phyloP scores from a whole-genome alignment of 441 rosid genomes.

The Brassica hybrid region DNA sequence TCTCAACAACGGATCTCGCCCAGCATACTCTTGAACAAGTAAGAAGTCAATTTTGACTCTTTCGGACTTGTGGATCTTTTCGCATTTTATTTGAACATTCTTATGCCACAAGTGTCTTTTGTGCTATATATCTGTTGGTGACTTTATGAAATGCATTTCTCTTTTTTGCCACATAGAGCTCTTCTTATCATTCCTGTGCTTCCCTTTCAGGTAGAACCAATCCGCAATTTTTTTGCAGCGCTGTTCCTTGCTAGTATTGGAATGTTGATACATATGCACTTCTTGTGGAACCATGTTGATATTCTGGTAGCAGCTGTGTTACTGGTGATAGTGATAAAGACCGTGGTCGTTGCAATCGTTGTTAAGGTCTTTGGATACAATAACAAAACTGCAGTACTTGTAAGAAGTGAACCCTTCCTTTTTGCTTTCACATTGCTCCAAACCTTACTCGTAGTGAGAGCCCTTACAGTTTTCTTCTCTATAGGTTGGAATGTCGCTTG shows the following conservation, averaged over 20 bases:
- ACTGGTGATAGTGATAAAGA: constrained; percentile 87
- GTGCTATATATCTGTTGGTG: no score
- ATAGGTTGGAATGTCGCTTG: constrained; percentile 97
- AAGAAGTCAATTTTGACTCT: constrained; percentile 25
- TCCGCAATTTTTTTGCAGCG: constrained; percentile 98
- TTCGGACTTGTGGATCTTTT: constrained; percentile 8
- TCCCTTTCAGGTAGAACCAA: constrained; percentile 83
- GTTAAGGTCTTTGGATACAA: constrained; percentile 94
- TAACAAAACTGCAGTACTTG: constrained; percentile 94
- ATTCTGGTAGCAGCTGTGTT: constrained; percentile 91
- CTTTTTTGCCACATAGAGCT: not conserved
- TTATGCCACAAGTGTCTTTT: no score
- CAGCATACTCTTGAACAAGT: constrained; percentile 98
- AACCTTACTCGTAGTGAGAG: constrained; percentile 16
- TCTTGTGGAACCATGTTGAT: constrained; percentile 96
- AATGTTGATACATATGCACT: constrained; percentile 94
- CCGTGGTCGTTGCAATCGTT: constrained; percentile 73
- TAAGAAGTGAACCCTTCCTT: constrained; percentile 47
- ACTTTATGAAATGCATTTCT: no score
- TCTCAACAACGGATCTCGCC: constrained; percentile 93
- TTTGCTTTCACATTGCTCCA: not conserved
- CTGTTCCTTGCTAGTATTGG: constrained; percentile 98
- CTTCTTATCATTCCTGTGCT: constrained; percentile 6
- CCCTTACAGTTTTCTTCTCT: constrained; percentile 38
- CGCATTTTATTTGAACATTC: constrained; percentile 63